Evolutionary conservation across 2,329 filamentous ascomycete species (phyloP).

Genomic region (Aspergillus spinulosporus): DNA sequence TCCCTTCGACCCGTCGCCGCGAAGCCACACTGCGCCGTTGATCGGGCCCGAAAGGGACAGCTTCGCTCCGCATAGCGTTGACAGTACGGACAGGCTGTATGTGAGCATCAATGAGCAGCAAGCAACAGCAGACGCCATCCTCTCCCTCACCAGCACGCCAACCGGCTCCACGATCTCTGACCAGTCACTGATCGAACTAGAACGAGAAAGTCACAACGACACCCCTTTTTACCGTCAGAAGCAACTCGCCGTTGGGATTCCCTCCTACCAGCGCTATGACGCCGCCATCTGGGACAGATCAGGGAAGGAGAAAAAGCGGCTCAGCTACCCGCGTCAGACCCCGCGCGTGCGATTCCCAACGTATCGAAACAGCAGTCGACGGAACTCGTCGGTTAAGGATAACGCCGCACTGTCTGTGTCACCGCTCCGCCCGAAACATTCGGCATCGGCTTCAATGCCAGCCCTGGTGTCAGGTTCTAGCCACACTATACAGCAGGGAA

Average conservation of each 20-base stretch:
- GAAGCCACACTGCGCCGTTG: conserved; percentile 17
- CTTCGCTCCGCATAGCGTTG: background rate
- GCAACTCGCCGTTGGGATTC: conserved; percentile 37
- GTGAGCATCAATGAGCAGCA: conserved; percentile 1
- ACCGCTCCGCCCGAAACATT: conserved; percentile 3
- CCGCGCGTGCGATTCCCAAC: conserved; percentile 25
- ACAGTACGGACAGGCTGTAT: background rate
- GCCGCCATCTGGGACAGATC: conserved; percentile 37
- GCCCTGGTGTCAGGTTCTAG: background rate
- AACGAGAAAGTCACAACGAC: conserved; percentile 5
- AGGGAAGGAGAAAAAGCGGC: conserved; percentile 28
- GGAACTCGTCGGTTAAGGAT: background rate
- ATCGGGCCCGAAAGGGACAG: background rate
- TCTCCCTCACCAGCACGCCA: conserved; percentile 18
- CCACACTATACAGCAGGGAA: conserved; percentile 27
- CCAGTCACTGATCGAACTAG: conserved; percentile 2
- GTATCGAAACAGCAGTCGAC: conserved; percentile 14
- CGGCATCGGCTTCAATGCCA: background rate
- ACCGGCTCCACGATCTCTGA: conserved; percentile 18
- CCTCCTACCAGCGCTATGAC: conserved; percentile 41
- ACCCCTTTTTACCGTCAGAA: conserved; percentile 13
- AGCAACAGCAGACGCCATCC: background rate
- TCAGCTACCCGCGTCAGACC: conserved; percentile 21
- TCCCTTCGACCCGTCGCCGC: background rate
- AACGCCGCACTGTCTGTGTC: conserved; percentile 8